Evolutionary conservation across 2,329 filamentous ascomycete genomes (phyloP), one percentile per base, ranked within the genome.

Genomic region (Hansfordia pulvinata): DNA sequence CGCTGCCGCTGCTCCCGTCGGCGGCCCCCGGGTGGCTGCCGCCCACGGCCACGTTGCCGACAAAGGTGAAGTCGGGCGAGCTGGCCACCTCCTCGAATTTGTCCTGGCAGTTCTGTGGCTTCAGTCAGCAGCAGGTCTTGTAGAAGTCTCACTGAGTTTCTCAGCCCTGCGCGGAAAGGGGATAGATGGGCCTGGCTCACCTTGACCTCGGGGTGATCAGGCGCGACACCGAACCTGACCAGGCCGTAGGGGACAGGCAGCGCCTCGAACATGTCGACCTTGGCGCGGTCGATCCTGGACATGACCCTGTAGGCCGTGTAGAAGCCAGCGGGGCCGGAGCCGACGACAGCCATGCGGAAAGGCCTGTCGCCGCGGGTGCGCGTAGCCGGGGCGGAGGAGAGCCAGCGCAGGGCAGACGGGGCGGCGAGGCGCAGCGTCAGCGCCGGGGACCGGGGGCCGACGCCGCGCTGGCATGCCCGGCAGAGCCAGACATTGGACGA

Each of bases 171-270:
- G n/a, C n/a, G n/a, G n/a, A n/a, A n/a, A n/a, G n/a, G 17, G 4
- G 20, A 11, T 28, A n/a, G n/a, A n/a, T n/a, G n/a, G n/a, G n/a
- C 25, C 7, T 21, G 25, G 30, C 54, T 33, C 57, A 90, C 84
- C 72, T 98, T 98, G 39, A 98, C 90, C 57, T 98, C 88, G 1
- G 90, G 88, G 54, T 98, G 90, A 49, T 98, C 90, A 5, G 90
- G 90, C n/a, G 90, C 92, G 31, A 98, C 90, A 7, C 90, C 90
- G 46, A 90, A 93, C 29, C 90, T 69, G 26, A 93, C 86, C 29
- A 98, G 65, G 2, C 90, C 90, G 47, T 83, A 98, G 0, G 90
- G 90, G 4, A 93, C 85, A 0, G 90, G 90, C 20, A 96, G 58
- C 16, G 83, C 74, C 54, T 98, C 90, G 47, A 93, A 98, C 88